Evolutionary conservation across 192 early-diverging fungal genomes (phyloP).

Genomic region (Gonapodya prolifera): DNA sequence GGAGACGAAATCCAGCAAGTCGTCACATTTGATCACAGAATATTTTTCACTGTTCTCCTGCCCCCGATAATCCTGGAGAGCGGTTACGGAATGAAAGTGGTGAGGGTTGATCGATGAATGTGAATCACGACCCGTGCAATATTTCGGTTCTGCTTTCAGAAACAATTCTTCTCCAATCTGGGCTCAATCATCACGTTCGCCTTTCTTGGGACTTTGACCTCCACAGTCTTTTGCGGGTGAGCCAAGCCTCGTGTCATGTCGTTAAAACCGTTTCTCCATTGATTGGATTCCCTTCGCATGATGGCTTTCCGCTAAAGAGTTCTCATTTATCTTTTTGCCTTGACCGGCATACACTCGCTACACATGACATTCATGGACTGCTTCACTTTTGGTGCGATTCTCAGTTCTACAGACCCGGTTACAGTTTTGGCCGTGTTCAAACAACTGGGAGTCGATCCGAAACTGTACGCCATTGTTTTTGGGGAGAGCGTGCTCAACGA

Average conservation of each 20-base stretch:
- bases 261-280: constrained; percentile 7
- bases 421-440: constrained; percentile 92
- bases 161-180: constrained; percentile 77
- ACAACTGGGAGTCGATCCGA: constrained; percentile 84
- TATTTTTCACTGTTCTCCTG: constrained; percentile 92
- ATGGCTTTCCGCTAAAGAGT: constrained; percentile 25
- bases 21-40: constrained; percentile 79
- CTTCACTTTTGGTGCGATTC: constrained; percentile 86
- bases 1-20: constrained; percentile 49
- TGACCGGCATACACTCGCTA: constrained; percentile 55
- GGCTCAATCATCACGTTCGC: constrained; percentile 87
- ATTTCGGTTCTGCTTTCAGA: constrained; percentile 19
- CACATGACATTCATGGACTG: constrained; percentile 75
- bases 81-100: constrained; percentile 88
- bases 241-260: not conserved
- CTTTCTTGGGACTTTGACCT: constrained; percentile 82
- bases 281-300: constrained; percentile 4
- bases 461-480: constrained; percentile 91
- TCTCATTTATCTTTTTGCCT: constrained; percentile 53
- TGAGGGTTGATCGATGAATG: constrained; percentile 13
- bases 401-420: constrained; percentile 95
- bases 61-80: constrained; percentile 97
- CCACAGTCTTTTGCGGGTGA: constrained; percentile 79
- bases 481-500: constrained; percentile 94
- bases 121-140: not conserved